These are phyloP conservation scores for Plasmodium inui DNA, from an alignment of 169 alveolate species.

Conservation along the genomic window DNA sequence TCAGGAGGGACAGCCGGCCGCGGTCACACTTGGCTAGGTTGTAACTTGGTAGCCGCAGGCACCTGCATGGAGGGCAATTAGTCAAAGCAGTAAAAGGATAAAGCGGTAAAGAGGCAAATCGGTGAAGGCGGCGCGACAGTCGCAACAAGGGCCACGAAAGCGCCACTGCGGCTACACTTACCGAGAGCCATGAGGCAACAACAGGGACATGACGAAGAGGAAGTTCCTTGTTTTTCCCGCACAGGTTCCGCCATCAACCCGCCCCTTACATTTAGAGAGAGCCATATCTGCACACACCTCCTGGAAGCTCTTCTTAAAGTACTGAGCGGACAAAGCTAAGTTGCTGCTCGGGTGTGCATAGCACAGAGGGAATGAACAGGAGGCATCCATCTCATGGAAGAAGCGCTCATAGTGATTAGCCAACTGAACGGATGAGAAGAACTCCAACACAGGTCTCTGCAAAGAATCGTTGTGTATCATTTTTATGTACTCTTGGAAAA, in stretches of 20 bases:
- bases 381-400: conserved; percentile 11
- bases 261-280: background rate
- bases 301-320: conserved; percentile 8
- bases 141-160: no score
- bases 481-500: conserved; percentile 19
- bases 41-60: conserved; percentile 17
- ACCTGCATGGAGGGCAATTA: conserved; percentile 4
- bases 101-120: background rate
- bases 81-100: background rate
- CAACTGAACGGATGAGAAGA: conserved; percentile 23
- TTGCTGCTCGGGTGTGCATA: conserved; percentile 11
- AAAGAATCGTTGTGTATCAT: conserved; percentile 33
- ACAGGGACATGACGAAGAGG: conserved; percentile 15
- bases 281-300: background rate
- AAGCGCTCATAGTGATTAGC: conserved; percentile 41
- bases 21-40: conserved; percentile 8
- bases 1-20: background rate
- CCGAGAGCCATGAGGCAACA: conserved; percentile 13
- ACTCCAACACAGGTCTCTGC: conserved; percentile 21
- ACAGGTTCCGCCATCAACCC: background rate
- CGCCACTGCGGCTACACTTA: background rate
- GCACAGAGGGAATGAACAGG: conserved; percentile 24
- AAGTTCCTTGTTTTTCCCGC: background rate
- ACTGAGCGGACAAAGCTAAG: background rate
- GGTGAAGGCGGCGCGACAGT: background rate